phyloP scores from a whole-genome alignment of 140 eudicot genomes.

The Flaveria floridana region DNA sequence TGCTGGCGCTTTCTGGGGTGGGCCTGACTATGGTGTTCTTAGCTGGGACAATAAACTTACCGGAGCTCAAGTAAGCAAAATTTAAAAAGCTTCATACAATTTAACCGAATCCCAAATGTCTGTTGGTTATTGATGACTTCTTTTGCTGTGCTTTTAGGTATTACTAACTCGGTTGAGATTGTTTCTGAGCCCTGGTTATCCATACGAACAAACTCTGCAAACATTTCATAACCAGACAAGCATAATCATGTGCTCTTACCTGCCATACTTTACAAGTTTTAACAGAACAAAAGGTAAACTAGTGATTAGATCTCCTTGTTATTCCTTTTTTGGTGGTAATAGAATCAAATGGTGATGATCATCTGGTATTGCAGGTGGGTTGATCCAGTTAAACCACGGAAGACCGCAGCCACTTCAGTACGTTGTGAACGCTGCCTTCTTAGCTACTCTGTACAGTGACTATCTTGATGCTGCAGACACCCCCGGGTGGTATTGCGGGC shows the following conservation, averaged over 20 bases:
- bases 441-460: conserved; percentile 81
- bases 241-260: conserved; percentile 85
- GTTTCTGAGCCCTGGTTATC: conserved; percentile 93
- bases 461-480: conserved; percentile 94
- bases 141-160: conserved; percentile 45
- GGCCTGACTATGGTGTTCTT: conserved; percentile 86
- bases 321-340: not conserved
- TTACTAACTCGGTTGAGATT: conserved; percentile 86
- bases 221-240: conserved; percentile 91
- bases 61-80: conserved; percentile 79
- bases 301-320: not conserved
- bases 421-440: conserved; percentile 86
- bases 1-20: conserved; percentile 98
- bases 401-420: conserved; percentile 98
- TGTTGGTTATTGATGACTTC: not conserved
- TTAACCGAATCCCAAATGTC: not conserved
- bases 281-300: conserved; percentile 82
- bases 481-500: conserved; percentile 97
- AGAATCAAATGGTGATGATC: not conserved
- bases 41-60: conserved; percentile 99
- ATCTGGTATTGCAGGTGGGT: conserved; percentile 59
- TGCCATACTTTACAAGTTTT: conserved; percentile 75
- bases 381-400: conserved; percentile 91
- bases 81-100: not conserved
- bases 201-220: conserved; percentile 75